Evolutionary conservation across 768 basidiomycete genomes (phyloP).

Genomic region (Ramaria rubella): DNA sequence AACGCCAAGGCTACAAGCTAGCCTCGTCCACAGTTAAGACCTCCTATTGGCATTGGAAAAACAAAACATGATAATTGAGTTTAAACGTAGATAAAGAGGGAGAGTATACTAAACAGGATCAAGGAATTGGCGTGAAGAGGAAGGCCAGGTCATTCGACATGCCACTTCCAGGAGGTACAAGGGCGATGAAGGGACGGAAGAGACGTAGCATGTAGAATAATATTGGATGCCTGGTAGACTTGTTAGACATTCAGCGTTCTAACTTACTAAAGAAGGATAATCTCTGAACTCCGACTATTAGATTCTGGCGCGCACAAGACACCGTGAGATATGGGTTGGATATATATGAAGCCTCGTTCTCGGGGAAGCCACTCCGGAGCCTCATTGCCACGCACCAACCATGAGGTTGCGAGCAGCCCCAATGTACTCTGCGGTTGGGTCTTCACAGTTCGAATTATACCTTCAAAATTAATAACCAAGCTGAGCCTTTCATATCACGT

Average conservation of each 20-base stretch:
- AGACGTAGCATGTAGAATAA: background rate
- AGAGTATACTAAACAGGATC: too few species aligned
- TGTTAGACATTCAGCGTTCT: background rate
- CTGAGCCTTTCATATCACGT: background rate
- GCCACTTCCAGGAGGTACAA: too few species aligned
- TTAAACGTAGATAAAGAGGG: too few species aligned
- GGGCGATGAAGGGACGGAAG: too few species aligned
- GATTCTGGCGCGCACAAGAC: too few species aligned
- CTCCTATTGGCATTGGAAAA: too few species aligned
- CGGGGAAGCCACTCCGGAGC: background rate
- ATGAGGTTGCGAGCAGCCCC: background rate
- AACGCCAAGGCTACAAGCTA: too few species aligned
- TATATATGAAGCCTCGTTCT: background rate
- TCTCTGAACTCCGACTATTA: background rate
- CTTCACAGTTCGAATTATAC: background rate
- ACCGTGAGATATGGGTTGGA: background rate
- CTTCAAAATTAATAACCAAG: background rate
- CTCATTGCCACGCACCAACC: background rate
- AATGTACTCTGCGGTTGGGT: background rate
- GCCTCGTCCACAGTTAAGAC: too few species aligned
- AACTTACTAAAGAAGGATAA: background rate
- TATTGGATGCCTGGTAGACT: background rate
- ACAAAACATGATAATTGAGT: too few species aligned
- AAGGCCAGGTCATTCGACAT: too few species aligned
- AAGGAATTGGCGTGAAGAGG: too few species aligned